Evolutionary conservation across 2,329 filamentous ascomycete genomes (phyloP).

Genomic region (Shiraia bambusicola): DNA sequence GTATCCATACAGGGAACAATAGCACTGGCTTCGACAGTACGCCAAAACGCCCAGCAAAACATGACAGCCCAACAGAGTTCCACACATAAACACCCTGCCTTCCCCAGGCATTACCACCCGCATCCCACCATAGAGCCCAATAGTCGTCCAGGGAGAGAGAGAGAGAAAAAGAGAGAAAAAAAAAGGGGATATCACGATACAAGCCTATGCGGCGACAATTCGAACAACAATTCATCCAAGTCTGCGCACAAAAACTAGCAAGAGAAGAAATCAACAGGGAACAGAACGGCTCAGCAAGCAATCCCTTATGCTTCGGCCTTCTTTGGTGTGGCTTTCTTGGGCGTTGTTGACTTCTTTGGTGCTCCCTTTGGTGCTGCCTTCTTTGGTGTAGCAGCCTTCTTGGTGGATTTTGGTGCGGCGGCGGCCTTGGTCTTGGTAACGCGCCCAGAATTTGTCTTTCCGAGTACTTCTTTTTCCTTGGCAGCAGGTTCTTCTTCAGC

Average conservation of each 20-base stretch:
- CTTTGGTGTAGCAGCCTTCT: slow-evolving; percentile 32
- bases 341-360: slow-evolving; percentile 50
- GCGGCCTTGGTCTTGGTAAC: slow-evolving; percentile 69
- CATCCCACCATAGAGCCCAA: slow-evolving; percentile 10
- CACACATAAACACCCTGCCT: slow-evolving; percentile 20
- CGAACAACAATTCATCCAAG: slow-evolving; percentile 8
- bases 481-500: slow-evolving; percentile 60
- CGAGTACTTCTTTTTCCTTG: slow-evolving; percentile 68
- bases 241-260: slow-evolving; percentile 13
- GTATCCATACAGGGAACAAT: slow-evolving; percentile 8
- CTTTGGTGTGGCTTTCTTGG: slow-evolving; percentile 51
- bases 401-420: slow-evolving; percentile 21
- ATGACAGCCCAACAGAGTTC: slow-evolving; percentile 21
- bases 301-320: slow-evolving; percentile 38
- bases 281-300: slow-evolving; percentile 11
- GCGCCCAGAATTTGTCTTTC: slow-evolving; percentile 84
- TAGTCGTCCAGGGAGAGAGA: slow-evolving; percentile 23
- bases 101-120: slow-evolving; percentile 11
- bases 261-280: slow-evolving; percentile 32
- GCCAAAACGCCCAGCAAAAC: slow-evolving; percentile 29
- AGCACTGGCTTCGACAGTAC: slow-evolving; percentile 6
- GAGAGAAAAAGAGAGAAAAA: no score
- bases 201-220: slow-evolving; percentile 9
- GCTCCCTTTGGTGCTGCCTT: slow-evolving; percentile 41
- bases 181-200: slow-evolving; percentile 39